Base-by-base conservation (phyloP, 2,329 filamentous ascomycete species). In the Penicillium sp. region DNA sequence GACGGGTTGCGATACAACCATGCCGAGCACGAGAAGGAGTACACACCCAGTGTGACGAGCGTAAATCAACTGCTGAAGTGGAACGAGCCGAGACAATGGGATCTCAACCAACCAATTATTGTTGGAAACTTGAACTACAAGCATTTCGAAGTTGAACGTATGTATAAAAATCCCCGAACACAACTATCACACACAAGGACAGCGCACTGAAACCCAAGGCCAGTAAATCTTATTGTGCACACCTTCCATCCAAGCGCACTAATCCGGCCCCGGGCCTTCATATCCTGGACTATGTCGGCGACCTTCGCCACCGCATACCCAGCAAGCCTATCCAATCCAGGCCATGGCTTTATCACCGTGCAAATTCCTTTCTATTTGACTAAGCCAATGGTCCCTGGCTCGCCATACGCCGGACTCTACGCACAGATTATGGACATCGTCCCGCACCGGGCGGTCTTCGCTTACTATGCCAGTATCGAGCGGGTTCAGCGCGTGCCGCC, bases 21-120 rank as follows among this genome's bases (percentile, higher is more conserved):
- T 56, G 67, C 67, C 6, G 59, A 64, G 49, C 64, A 72, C 55
- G 71, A 72, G 52, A 62, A 63, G 63, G 65, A 64, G 29, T 73
- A 72, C 55, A 72, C 69, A 28, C 68, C 68, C 6, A 70, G 60
- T 39, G 62, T 70, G 8, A 60, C 57, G 2, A 43, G 56, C 4
- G 59, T 68, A 10, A 61, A 66, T 44, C 49, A 50, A 26, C 40
- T 69, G 28, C 26, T 68, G 40, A 51, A 63, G 19, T 69, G 67
- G 67, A 48, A 54, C 3, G 33, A 49, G 3, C 44, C 53, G n/a
- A 24, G 52, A 17, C 39, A 53, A n/a, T 57, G 51, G 28, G 47
- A 57, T 22, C 21, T 55, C 4, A 43, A 57, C 6, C 9, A 24
- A 3, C 19, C 22, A 10, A 24, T 52, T 8, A 51, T 55, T 21